Evolutionary conservation across 148 eudicot species (phyloP), one percentile per base, ranked within the genome.

Genomic region (Nyssa sinensis): DNA sequence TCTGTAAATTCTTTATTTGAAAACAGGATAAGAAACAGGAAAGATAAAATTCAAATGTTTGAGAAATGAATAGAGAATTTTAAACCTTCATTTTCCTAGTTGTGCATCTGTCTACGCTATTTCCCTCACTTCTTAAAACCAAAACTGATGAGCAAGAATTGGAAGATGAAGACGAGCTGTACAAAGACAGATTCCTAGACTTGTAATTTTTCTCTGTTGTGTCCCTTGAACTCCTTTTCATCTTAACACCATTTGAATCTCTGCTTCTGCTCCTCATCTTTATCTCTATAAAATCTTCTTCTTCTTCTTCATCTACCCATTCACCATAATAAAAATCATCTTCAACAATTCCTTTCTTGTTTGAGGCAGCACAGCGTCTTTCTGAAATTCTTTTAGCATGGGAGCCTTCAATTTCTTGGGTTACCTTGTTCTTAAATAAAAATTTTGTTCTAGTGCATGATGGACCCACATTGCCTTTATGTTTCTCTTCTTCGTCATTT

Each of bases 121-220:
- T 61, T 64, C 49, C 80, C 63, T 77, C 82, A 70, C 68, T 79
- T 66, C 68, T 75, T 30, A 41, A 27, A 37, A 73, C 65, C 11
- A 79, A 75, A 67, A 39, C 73, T 29, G 83, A 81, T 7, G 80
- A 72, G 63, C 71, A 41, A 28, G 85, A 78, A 32, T 70, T 51
- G 28, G 85, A 78, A 32, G 83, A 73, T 24, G 87, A 76, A 64
- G 77, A 73, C 64, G 62, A 59, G 74, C 41, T 30, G 35, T 70
- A 57, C 34, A 66, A 64, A 39, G 74, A 69, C 13, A 29, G 63
- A 71, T 44, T 69, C n/a, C 27, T 61, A 32, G 28, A n/a, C 39
- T 25, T 6, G 12, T 17, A 12, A 62, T 79, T 13, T 67, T 60
- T 61, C 75, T 33, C 63, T 62, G 25, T 10, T 73, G 55, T 63